phyloP scores from a whole-genome alignment of 78 protist species.

The Pigoraptor vietnamica region DNA sequence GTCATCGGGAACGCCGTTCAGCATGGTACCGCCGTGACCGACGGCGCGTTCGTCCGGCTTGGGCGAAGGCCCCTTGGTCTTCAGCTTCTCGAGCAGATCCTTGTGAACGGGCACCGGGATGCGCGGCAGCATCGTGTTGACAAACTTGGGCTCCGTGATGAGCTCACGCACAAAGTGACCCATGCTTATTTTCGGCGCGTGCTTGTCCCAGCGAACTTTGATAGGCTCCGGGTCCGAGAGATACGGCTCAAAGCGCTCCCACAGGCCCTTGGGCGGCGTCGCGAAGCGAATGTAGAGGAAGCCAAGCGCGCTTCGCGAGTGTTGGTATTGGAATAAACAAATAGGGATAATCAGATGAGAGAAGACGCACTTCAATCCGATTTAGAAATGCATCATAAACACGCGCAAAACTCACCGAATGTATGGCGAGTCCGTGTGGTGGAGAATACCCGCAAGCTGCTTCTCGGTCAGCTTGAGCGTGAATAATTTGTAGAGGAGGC shows the following conservation, averaged over 20 bases:
- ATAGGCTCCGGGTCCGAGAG: background rate
- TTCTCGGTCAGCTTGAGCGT: constrained; percentile 47
- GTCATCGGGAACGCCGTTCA: background rate
- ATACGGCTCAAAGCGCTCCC: constrained; percentile 39
- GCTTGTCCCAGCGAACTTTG: background rate
- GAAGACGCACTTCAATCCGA: background rate
- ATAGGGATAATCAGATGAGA: background rate
- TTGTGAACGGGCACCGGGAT: constrained; percentile 27
- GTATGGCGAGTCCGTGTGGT: constrained; percentile 57
- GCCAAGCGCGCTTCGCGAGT: constrained; percentile 44
- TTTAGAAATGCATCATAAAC: background rate
- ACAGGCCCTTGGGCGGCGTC: constrained; percentile 48
- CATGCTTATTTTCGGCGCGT: background rate
- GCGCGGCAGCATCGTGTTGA: constrained; percentile 34
- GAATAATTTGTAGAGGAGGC: constrained; percentile 62
- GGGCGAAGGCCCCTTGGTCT: background rate
- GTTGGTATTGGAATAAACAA: background rate
- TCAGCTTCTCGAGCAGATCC: background rate
- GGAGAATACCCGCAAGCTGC: constrained; percentile 42
- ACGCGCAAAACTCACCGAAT: background rate
- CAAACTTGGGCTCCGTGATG: constrained; percentile 2
- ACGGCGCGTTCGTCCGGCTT: background rate
- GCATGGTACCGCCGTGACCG: background rate
- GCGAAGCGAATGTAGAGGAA: constrained; percentile 53
- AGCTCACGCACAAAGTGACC: constrained; percentile 13